phyloP scores from a whole-genome alignment of 371 early-diverging fungal species.

The Mortierella sp. region DNA sequence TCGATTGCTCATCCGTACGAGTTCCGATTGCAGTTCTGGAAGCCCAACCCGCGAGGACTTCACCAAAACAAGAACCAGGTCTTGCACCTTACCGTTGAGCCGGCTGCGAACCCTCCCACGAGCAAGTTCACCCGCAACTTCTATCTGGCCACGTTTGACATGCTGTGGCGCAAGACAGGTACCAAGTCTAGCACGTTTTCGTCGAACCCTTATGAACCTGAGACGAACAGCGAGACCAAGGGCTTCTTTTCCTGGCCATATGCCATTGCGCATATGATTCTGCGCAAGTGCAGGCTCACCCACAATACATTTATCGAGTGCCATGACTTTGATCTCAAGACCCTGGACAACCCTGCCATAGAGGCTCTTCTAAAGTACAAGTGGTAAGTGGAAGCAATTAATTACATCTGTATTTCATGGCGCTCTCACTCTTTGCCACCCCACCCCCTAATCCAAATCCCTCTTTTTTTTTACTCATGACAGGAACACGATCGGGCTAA shows the following conservation, averaged over 20 bases:
- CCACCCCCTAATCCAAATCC: too few relatives aligned
- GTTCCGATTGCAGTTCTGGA: conserved; percentile 8
- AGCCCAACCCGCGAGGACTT: not conserved
- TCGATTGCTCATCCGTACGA: conserved; percentile 14
- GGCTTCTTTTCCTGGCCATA: conserved; percentile 3
- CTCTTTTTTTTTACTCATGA: not conserved
- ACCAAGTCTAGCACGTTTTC: not conserved
- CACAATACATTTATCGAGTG: not conserved
- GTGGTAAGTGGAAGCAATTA: too few relatives aligned
- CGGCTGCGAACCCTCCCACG: not conserved
- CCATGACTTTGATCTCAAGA: conserved; percentile 15
- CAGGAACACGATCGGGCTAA: conserved; percentile 38
- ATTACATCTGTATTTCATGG: too few relatives aligned
- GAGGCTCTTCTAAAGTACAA: conserved; percentile 36
- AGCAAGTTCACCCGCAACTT: conserved; percentile 23
- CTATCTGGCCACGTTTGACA: conserved; percentile 24
- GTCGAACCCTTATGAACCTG: not conserved
- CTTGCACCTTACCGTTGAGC: not conserved
- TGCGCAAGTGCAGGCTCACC: not conserved
- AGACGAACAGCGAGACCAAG: not conserved
- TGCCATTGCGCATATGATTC: not conserved
- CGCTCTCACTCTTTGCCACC: too few relatives aligned
- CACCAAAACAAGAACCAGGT: conserved; percentile 20
- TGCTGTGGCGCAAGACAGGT: conserved; percentile 17
- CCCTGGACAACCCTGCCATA: conserved; percentile 33